Evolutionary conservation across 1,284 basidiomycete genomes (phyloP), one percentile per base, ranked within the genome.

Genomic region (Sanghuangporus baumii): DNA sequence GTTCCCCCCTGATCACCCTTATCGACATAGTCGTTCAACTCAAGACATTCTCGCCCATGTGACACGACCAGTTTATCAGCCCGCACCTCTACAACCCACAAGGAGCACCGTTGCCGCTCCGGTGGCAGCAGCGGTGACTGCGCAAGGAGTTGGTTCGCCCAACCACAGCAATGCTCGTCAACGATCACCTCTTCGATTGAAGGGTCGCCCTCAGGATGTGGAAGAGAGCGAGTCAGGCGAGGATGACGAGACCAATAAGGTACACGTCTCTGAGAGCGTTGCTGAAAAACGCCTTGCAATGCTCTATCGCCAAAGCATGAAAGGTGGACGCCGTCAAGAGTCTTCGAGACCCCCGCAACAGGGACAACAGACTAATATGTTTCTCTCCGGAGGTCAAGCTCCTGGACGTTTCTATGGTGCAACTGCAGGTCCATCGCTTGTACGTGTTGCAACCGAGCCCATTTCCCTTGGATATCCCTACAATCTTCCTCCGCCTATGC

Each of bases 391-490:
- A 31, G 41, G 41, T 12, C 65, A 51, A 41, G 14, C 31, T 38
- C 57, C 48, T 38, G 34, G 7, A 18, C 34, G 41, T 18, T 51
- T 36, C 43, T 48, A 26, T 14, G 46, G 36, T n/a, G 55, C 36
- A 18, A 41, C 40, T 8, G 36, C 41, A 14, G 55, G 51, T 6
- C 63, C 62, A 55, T 52, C 69, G 41, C 64, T 58, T 20, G 34
- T 37, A 3, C 59, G 67, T 52, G 56, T 63, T 18, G 62, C 69
- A 0, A 72, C 80, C 0, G 74, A 78, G 5, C 82, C 88, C 0
- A 85, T 88, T 52, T 82, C 86, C 1, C 73, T 89, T 2, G 78
- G 78, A 4, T 87, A 88, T 70, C 88, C 88, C 3, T 91, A 90
- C 74, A 89, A 88, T 68, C 79, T 92, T 31, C 89, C 89, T 0